phyloP scores from a whole-genome alignment of 805 yeast genomes.

The Alloascoidea hylecoeti region DNA sequence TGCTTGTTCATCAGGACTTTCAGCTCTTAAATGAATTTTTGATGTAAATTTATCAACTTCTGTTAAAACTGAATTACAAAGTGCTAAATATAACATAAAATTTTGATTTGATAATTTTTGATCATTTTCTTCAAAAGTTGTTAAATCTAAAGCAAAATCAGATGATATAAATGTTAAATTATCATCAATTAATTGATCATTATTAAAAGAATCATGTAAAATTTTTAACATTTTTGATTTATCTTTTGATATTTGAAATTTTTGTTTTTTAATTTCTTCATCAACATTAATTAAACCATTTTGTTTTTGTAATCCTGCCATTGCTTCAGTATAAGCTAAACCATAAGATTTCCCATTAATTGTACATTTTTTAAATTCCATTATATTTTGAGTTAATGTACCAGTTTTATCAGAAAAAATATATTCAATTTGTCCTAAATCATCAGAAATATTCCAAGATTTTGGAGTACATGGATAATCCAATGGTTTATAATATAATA shows the following conservation, averaged over 20 bases:
- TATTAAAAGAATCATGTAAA: constrained; percentile 22
- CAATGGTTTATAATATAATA: constrained; percentile 51
- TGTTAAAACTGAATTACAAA: constrained; percentile 67
- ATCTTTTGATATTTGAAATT: constrained; percentile 40
- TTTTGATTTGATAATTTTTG: constrained; percentile 50
- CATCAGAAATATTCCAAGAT: constrained; percentile 78
- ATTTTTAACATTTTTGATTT: constrained; percentile 40
- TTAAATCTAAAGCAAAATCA: constrained; percentile 47
- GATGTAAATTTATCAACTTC: constrained; percentile 40
- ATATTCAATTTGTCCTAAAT: constrained; percentile 75
- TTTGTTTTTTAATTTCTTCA: constrained; percentile 38
- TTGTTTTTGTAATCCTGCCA: constrained; percentile 65
- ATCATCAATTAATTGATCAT: constrained; percentile 31
- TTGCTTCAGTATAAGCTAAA: constrained; percentile 71
- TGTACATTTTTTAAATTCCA: constrained; percentile 78
- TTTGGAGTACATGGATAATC: constrained; percentile 80
- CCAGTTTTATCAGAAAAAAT: constrained; percentile 80
- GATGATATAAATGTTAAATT: constrained; percentile 60
- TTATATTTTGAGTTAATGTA: constrained; percentile 68
- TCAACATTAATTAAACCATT: constrained; percentile 61
- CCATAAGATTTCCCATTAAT: constrained; percentile 65
- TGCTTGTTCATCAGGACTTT: constrained; percentile 83
- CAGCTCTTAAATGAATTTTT: constrained; percentile 50
- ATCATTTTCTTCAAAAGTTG: constrained; percentile 30
- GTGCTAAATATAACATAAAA: constrained; percentile 61